Percentiles rank a stretch among this genome's conserved stretches.
Evolutionary conservation across 371 early-diverging fungal species (phyloP).

Genomic region (Mortierella sp.): DNA sequence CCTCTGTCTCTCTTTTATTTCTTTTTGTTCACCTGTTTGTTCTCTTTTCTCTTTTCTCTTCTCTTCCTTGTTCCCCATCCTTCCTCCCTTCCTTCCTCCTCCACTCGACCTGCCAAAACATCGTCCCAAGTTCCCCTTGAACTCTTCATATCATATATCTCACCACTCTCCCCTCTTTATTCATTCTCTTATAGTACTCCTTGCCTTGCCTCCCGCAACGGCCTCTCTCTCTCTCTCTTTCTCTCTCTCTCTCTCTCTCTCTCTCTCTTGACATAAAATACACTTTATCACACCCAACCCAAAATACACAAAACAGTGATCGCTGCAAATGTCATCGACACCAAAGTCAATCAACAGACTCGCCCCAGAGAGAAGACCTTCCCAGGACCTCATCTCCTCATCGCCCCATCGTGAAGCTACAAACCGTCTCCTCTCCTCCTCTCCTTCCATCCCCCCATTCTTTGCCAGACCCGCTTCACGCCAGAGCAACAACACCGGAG

Average conservation of each 20-base stretch:
- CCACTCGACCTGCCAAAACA: not conserved
- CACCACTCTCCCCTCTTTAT: not conserved
- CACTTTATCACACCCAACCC: not conserved
- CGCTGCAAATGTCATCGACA: slow-evolving; percentile 22
- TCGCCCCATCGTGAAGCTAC: slow-evolving; percentile 53
- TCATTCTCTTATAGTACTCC: not conserved
- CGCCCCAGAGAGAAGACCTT: slow-evolving; percentile 24
- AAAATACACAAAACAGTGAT: not conserved
- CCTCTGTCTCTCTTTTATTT: not conserved
- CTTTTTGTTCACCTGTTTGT: not conserved
- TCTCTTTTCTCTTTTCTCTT: not conserved
- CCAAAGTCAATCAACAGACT: slow-evolving; percentile 23
- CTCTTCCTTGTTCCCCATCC: not conserved
- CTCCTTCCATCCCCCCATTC: slow-evolving; percentile 38
- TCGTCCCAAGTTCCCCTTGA: not conserved
- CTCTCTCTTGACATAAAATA: not conserved
- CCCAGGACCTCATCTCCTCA: slow-evolving; percentile 43
- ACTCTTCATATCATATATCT: not conserved
- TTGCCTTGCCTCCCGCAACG: not conserved
- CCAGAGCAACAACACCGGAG: slow-evolving; percentile 26
- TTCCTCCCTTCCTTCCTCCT: not conserved
- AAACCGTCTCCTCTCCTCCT: slow-evolving; percentile 47
- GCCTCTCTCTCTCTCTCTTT: too few species aligned
- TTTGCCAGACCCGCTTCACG: slow-evolving; percentile 39
- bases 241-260: too few species aligned